Conservation (phyloP, 2,329 filamentous ascomycete genomes). For the Microsporum audouinii region DNA sequence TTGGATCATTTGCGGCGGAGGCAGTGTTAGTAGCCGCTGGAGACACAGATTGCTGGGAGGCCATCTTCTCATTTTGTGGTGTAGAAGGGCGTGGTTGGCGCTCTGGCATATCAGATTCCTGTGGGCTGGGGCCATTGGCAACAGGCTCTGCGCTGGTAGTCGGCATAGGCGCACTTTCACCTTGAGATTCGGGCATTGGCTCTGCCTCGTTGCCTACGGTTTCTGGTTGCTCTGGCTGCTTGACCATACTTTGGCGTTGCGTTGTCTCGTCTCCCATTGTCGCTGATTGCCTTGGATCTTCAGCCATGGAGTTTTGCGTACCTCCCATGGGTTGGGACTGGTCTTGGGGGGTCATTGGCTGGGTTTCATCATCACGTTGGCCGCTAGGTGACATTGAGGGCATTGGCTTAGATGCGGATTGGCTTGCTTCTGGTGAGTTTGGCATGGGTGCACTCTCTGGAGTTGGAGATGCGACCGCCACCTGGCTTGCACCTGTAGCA, state of each 20-base stretch:
- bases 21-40: background rate
- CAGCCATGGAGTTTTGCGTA: background rate
- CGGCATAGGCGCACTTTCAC: background rate
- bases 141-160: background rate
- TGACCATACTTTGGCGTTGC: background rate
- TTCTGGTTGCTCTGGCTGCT: background rate
- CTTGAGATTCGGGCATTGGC: background rate
- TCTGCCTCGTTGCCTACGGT: background rate
- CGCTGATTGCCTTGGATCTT: too few species aligned
- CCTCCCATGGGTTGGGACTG: background rate
- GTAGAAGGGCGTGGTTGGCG: background rate
- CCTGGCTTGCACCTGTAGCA: background rate
- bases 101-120: background rate
- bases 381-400: background rate
- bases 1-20: background rate
- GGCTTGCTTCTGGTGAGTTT: background rate
- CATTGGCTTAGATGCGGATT: background rate
- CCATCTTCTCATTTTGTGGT: background rate
- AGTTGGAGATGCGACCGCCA: background rate
- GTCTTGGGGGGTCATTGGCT: background rate
- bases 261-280: background rate
- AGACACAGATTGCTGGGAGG: background rate
- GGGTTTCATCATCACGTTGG: background rate
- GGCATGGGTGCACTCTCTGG: background rate
- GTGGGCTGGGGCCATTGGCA: background rate